Percentiles rank a stretch among this genome's conserved stretches.
These are phyloP conservation scores for Ustilago cynodontis DNA, from an alignment of 1,284 basidiomycete genomes.

Conservation along the genomic window DNA sequence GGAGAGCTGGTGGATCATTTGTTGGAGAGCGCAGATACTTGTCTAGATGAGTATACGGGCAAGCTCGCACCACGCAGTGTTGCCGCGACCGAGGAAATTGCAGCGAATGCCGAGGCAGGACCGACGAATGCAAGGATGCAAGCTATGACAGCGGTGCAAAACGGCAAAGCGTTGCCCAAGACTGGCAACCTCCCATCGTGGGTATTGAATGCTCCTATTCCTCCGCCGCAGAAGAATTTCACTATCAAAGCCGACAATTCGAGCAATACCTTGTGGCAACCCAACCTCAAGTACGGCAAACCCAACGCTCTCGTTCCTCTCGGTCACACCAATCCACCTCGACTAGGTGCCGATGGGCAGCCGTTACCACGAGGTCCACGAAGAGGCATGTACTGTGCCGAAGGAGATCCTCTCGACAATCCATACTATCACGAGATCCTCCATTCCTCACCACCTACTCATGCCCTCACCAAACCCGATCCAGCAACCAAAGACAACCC, in stretches of 20 bases:
- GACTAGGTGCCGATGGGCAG: constrained; percentile 20
- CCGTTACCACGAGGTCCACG: constrained; percentile 36
- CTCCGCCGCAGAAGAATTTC: constrained; percentile 63
- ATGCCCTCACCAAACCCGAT: constrained; percentile 45
- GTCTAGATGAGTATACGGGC: constrained; percentile 83
- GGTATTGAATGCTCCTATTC: constrained; percentile 63
- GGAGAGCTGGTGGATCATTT: constrained; percentile 86
- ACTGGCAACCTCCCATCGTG: constrained; percentile 56
- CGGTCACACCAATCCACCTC: constrained; percentile 32
- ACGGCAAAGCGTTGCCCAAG: constrained; percentile 45
- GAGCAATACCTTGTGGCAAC: constrained; percentile 48
- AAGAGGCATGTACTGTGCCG: constrained; percentile 65
- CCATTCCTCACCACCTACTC: constrained; percentile 67
- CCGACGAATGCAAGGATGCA: constrained; percentile 8
- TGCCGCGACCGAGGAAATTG: constrained; percentile 4
- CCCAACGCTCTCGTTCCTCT: constrained; percentile 63
- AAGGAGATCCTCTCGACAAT: constrained; percentile 65
- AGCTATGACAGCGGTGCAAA: constrained; percentile 36
- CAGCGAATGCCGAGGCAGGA: neutral
- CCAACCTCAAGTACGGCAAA: constrained; percentile 60
- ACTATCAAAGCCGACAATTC: constrained; percentile 65
- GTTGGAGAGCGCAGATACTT: constrained; percentile 85
- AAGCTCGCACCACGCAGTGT: constrained; percentile 75
- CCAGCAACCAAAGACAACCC: constrained; percentile 24
- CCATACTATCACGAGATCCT: constrained; percentile 67